These are phyloP conservation scores for Scedosporium dehoogii DNA, from an alignment of 2,329 filamentous ascomycete genomes.

Conservation along the genomic window DNA sequence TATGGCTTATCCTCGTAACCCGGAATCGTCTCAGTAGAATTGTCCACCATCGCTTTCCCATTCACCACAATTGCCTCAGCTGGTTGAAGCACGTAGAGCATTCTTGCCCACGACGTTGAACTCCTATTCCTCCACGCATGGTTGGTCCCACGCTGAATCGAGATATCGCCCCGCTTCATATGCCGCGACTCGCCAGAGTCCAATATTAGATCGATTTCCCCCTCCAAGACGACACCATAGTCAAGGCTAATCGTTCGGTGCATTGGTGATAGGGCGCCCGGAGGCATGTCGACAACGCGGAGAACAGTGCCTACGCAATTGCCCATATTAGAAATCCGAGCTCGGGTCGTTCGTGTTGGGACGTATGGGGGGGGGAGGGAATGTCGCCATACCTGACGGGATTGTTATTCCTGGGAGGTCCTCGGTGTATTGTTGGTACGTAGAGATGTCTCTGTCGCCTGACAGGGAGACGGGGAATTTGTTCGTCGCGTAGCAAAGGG, in stretches of 20 bases:
- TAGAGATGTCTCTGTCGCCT: conserved; percentile 13
- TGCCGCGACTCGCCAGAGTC: conserved; percentile 37
- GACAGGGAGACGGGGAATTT: conserved; percentile 15
- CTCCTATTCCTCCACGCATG: conserved; percentile 43
- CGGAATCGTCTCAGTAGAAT: conserved; percentile 11
- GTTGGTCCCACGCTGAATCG: conserved; percentile 45
- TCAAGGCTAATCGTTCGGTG: conserved; percentile 45
- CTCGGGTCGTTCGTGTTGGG: too few species aligned
- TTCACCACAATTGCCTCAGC: conserved; percentile 7
- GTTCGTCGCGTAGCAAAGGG: conserved; percentile 17
- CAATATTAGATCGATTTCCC: conserved; percentile 39
- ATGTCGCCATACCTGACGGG: conserved; percentile 9
- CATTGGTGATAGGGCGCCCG: conserved; percentile 16
- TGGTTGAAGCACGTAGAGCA: conserved; percentile 28
- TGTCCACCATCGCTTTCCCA: conserved; percentile 20
- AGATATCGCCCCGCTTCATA: conserved; percentile 40
- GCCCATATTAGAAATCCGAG: too few species aligned
- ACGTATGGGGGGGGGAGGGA: too few species aligned
- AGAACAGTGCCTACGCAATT: conserved; percentile 20
- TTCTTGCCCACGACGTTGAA: conserved; percentile 35
- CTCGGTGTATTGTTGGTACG: conserved; percentile 14
- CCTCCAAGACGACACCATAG: conserved; percentile 44
- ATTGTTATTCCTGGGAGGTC: conserved; percentile 11
- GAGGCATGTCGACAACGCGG: conserved; percentile 11
- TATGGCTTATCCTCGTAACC: not conserved